Conservation (phyloP, 2,329 filamentous ascomycete genomes). For the Ascochyta viciae-villosae region DNA sequence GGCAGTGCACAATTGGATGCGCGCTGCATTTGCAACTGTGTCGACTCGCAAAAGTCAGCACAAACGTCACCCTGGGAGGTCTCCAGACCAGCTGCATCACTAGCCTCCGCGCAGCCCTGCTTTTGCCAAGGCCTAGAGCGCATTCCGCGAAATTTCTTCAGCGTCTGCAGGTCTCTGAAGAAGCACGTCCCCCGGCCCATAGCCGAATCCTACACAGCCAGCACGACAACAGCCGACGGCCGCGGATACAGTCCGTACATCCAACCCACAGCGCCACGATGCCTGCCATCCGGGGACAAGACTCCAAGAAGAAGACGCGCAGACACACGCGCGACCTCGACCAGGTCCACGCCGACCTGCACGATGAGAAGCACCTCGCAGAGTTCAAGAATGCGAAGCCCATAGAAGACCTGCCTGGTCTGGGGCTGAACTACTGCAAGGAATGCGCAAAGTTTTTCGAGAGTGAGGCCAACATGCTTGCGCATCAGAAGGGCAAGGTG, state of each 20-base stretch:
- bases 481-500: constrained; percentile 85
- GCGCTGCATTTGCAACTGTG: constrained; percentile 29
- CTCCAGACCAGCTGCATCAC: constrained; percentile 33
- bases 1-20: constrained; percentile 6
- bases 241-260: constrained; percentile 31
- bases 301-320: constrained; percentile 59
- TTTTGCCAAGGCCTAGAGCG: constrained; percentile 21
- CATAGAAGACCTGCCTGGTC: constrained; percentile 83
- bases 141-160: constrained; percentile 23
- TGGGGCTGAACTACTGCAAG: constrained; percentile 86
- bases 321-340: constrained; percentile 78
- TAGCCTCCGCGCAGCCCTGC: constrained; percentile 18
- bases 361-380: constrained; percentile 78
- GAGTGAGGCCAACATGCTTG: constrained; percentile 74
- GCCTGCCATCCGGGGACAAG: constrained; percentile 58
- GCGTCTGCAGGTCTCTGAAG: constrained; percentile 22
- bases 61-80: constrained; percentile 23
- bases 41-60: constrained; percentile 20
- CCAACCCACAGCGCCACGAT: constrained; percentile 42
- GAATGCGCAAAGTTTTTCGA: constrained; percentile 98
- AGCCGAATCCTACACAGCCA: constrained; percentile 33
- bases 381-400: constrained; percentile 81
- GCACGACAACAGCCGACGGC: constrained; percentile 36
- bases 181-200: constrained; percentile 30
- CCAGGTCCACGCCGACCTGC: constrained; percentile 85